Conservation (phyloP, 331 rosid species). For the Quercus tomentella region DNA sequence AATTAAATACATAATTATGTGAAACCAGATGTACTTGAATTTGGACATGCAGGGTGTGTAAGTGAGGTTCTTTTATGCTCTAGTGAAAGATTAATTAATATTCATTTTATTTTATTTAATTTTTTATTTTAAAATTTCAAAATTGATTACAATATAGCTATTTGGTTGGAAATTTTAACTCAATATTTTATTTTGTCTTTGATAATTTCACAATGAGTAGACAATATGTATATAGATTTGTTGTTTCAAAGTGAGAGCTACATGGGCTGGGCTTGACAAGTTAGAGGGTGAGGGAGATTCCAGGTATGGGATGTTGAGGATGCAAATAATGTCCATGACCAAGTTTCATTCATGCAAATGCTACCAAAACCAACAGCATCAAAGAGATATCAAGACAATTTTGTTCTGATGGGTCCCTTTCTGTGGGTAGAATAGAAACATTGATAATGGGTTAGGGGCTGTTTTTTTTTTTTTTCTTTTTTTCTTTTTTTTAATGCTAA, state of each 20-base stretch:
- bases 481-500: too few species aligned
- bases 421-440: constrained; percentile 36
- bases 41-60: not conserved
- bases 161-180: not conserved
- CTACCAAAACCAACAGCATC: constrained; percentile 68
- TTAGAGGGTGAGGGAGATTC: constrained; percentile 73
- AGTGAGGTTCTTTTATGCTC: not conserved
- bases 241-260: not conserved
- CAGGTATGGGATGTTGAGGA: constrained; percentile 98
- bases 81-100: not conserved
- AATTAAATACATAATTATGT: not conserved
- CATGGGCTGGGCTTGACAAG: constrained; percentile 90
- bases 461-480: too few species aligned
- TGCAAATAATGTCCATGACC: constrained; percentile 70
- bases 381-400: constrained; percentile 58
- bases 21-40: not conserved
- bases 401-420: constrained; percentile 71
- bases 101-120: not conserved
- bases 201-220: not conserved
- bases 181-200: not conserved
- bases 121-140: not conserved
- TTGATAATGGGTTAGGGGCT: constrained; percentile 47
- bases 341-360: constrained; percentile 84
- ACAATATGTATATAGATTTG: not conserved
- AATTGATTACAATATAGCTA: not conserved